Conservation (phyloP, 805 yeast species). For the Saturnispora ahearnii region DNA sequence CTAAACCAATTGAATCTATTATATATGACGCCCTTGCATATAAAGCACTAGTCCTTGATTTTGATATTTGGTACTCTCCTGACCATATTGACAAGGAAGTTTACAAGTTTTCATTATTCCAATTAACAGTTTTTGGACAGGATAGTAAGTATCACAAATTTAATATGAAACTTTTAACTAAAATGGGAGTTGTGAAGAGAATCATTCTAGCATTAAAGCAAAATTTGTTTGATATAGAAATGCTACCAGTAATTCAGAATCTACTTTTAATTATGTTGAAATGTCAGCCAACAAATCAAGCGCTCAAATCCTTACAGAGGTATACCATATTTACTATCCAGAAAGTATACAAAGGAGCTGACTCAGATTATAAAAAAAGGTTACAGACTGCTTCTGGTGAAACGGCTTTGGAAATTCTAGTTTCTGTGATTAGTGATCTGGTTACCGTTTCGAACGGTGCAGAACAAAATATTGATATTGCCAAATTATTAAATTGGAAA, state of each 20-base stretch:
- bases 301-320: slow-evolving; percentile 41
- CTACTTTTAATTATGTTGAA: slow-evolving; percentile 34
- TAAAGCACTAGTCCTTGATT: slow-evolving; percentile 49
- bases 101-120: slow-evolving; percentile 45
- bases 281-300: slow-evolving; percentile 45
- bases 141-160: slow-evolving; percentile 42
- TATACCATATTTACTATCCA: slow-evolving; percentile 42
- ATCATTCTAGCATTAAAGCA: slow-evolving; percentile 43
- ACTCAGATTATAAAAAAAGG: not conserved
- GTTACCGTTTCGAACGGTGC: not conserved
- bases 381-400: slow-evolving; percentile 26
- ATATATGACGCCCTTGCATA: slow-evolving; percentile 51
- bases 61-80: slow-evolving; percentile 45
- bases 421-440: slow-evolving; percentile 28
- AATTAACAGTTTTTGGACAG: slow-evolving; percentile 45
- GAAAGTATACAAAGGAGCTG: slow-evolving; percentile 19
- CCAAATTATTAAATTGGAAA: slow-evolving; percentile 51
- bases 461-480: slow-evolving; percentile 25
- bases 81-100: slow-evolving; percentile 31
- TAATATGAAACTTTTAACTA: slow-evolving; percentile 45
- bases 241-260: slow-evolving; percentile 30
- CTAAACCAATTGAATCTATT: slow-evolving; percentile 45
- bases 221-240: slow-evolving; percentile 29
- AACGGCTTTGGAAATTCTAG: slow-evolving; percentile 31
- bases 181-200: slow-evolving; percentile 38